phyloP scores from a whole-genome alignment of 768 basidiomycete species.

The Mycena olivaceomarginata region DNA sequence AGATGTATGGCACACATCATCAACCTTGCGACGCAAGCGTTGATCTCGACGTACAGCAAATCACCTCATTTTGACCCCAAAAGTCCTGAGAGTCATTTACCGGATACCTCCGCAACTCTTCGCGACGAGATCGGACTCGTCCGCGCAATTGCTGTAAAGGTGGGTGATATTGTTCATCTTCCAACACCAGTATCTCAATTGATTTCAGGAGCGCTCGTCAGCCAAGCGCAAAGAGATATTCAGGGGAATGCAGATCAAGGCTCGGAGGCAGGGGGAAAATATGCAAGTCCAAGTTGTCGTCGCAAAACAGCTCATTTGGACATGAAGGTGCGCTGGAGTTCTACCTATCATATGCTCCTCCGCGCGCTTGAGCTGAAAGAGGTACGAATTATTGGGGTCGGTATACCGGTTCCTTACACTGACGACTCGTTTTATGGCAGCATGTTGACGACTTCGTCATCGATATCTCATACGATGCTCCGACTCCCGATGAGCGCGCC shows the following conservation, averaged over 20 bases:
- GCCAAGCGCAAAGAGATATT: slow-evolving; percentile 50
- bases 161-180: neutral
- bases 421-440: slow-evolving; percentile 30
- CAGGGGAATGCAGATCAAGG: slow-evolving; percentile 41
- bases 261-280: neutral
- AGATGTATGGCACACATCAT: slow-evolving; percentile 58
- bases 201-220: slow-evolving; percentile 50
- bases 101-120: neutral
- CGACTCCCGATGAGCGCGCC: slow-evolving; percentile 46
- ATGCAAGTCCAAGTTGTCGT: neutral
- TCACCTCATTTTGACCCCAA: slow-evolving; percentile 49
- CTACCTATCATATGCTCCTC: slow-evolving; percentile 52
- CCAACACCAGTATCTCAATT: neutral
- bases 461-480: slow-evolving; percentile 48
- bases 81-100: slow-evolving; percentile 24
- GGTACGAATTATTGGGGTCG: slow-evolving; percentile 17
- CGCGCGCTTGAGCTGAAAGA: slow-evolving; percentile 22
- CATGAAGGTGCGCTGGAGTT: slow-evolving; percentile 58
- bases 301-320: slow-evolving; percentile 48
- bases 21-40: slow-evolving; percentile 55
- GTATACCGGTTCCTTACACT: no score
- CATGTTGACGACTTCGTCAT: slow-evolving; percentile 50
- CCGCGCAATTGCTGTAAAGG: slow-evolving; percentile 48
- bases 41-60: slow-evolving; percentile 50
- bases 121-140: slow-evolving; percentile 53